Evolutionary conservation across 306 rosid species (phyloP).

Genomic region (Rosa rugosa): DNA sequence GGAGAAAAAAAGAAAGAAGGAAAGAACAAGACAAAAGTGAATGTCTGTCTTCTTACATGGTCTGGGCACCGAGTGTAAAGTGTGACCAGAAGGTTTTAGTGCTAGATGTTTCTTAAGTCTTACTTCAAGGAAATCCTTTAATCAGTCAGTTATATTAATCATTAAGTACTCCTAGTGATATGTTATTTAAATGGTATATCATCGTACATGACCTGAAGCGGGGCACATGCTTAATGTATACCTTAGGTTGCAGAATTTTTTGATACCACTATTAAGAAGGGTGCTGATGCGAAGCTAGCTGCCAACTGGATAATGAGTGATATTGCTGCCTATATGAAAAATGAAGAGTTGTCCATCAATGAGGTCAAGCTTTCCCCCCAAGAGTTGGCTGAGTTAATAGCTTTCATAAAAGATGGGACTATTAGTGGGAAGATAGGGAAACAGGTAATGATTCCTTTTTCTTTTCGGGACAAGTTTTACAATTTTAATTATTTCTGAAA

Average conservation of each 20-base stretch:
- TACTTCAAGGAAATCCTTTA: slow-evolving; percentile 6
- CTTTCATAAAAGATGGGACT: slow-evolving; percentile 67
- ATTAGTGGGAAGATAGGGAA: slow-evolving; percentile 97
- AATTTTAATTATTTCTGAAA: slow-evolving; percentile 15
- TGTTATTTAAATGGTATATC: background rate
- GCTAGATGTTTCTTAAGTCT: background rate
- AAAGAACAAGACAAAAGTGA: background rate
- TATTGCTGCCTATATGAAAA: slow-evolving; percentile 85
- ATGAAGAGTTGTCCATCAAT: slow-evolving; percentile 72
- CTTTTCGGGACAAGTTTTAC: slow-evolving; percentile 4
- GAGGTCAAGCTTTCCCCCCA: slow-evolving; percentile 77
- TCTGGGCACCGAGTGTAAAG: background rate
- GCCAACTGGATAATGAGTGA: slow-evolving; percentile 98
- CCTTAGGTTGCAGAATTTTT: slow-evolving; percentile 77
- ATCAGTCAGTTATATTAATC: background rate
- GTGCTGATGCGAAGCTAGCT: slow-evolving; percentile 82
- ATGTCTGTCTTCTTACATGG: background rate
- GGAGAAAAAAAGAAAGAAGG: background rate
- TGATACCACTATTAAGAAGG: slow-evolving; percentile 73
- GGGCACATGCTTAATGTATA: slow-evolving; percentile 29
- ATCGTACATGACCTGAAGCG: slow-evolving; percentile 1
- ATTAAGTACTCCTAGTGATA: background rate
- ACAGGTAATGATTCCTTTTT: slow-evolving; percentile 48
- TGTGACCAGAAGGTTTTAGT: background rate
- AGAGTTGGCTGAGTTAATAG: slow-evolving; percentile 83